Conservation (phyloP, 257 asterid genomes). For the Scutellaria galericulata region DNA sequence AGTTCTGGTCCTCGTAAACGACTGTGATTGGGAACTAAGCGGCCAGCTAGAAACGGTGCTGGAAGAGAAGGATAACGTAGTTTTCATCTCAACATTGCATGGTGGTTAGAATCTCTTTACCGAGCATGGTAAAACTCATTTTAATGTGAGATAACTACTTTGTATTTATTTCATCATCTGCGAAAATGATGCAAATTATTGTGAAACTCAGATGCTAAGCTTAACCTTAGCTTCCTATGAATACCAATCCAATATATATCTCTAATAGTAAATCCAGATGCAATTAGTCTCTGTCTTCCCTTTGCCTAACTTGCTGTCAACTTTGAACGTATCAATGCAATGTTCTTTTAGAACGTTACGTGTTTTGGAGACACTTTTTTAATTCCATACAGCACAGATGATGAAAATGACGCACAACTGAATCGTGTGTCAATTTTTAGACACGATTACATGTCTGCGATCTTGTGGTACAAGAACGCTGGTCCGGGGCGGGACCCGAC, state of each 20-base stretch:
- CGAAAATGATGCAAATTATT: not conserved
- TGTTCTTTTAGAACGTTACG: no score
- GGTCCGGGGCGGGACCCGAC: no score
- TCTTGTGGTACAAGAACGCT: no score
- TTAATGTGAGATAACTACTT: not conserved
- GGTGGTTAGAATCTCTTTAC: slow-evolving; percentile 60
- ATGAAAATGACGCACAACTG: not conserved
- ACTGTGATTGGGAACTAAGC: slow-evolving; percentile 90
- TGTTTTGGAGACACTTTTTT: not conserved
- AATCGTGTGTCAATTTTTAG: slow-evolving; percentile 13
- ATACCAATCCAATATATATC: not conserved
- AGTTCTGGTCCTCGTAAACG: slow-evolving; percentile 83
- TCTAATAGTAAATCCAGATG: slow-evolving; percentile 4
- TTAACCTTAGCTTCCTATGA: slow-evolving; percentile 14
- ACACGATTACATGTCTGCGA: not conserved
- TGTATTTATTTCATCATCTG: slow-evolving; percentile 12
- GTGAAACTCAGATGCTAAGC: slow-evolving; percentile 6
- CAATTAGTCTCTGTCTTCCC: not conserved
- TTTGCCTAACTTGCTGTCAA: no score
- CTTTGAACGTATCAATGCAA: no score
- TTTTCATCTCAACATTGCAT: slow-evolving; percentile 91
- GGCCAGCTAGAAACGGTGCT: slow-evolving; percentile 86
- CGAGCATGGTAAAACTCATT: not conserved
- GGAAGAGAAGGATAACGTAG: slow-evolving; percentile 79
- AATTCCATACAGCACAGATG: not conserved